Base-by-base conservation (phyloP, 108 stramenopile species). In the Phaeodactylum tricornutum region DNA sequence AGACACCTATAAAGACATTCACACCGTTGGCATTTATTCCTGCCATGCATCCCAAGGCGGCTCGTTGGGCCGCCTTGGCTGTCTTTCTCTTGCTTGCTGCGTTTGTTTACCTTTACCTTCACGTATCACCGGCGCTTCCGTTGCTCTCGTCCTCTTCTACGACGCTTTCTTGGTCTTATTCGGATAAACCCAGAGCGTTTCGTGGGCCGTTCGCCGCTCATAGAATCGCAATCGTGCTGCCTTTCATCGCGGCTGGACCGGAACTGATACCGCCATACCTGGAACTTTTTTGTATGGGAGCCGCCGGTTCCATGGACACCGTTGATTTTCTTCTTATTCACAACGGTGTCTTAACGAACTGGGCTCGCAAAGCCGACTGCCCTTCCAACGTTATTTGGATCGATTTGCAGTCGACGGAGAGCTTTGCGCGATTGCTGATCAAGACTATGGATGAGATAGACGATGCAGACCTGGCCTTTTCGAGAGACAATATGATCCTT, bases 241-340 rank as follows among this genome's bases (percentile, higher is more conserved):
- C 88, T 19, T 90, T 83, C 46, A 57, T 86, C 3, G 79, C 66
- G 1, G 59, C 71, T 51, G 52, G 59, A 14, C 72, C 77, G 1
- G 53, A 52, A 19, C 61, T 67, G 1, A 74, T 94, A 23, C 93
- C 91, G 15, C 45, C 87, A 14, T 95, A 89, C 52, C 72, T 91
- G 43, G 64, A 77, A 22, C 41, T 87, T 0, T 95, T 95, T 49
- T 81, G 81, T 20, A 62, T 46, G 48, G 69, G 75, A n/a, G 92
- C 89, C 0, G 72, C 55, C 1, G 84, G 83, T 26, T 81, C 90
- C 2, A 45, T 66, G 1, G 29, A 26, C 1, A 39, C 84, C 12
- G 72, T 85, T 5, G 94, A 95, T 48, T 93, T 76, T 55, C 55
- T 92, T 16, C 62, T 93, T 14, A 67, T 95, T 51, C 86, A 89